Base-by-base conservation (phyloP, 306 rosid species). In the Gastrolobium bilobum region DNA sequence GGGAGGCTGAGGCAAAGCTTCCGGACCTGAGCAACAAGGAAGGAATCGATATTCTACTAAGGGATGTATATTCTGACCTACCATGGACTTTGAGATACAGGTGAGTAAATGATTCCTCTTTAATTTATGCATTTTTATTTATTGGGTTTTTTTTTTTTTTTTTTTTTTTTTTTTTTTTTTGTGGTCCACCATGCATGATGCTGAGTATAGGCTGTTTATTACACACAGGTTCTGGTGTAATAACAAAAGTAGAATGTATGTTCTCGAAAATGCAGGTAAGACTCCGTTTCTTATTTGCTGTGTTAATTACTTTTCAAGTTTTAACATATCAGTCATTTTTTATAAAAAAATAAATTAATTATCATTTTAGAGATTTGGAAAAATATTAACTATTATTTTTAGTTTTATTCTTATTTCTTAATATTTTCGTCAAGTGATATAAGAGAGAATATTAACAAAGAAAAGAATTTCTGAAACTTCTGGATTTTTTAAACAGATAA, bases 181-280 rank as follows among this genome's bases (percentile, higher is more conserved):
- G n/a, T 47, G 4, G 0, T 3, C 14, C 69, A 20, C 39, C 14
- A 26, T 14, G 64, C 14, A 26, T 14, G 64, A 8, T 64, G 11
- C 9, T 65, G 3, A 59, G n/a, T 6, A 20, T 54, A n/a, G 3
- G 10, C 3, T 63, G 9, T 52, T 80, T 29, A 64, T 38, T 56
- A 3, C 63, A 3, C 63, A 40, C 78, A 93, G 95, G 83, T 91
- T 79, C 35, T 93, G 97, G 95, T 37, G 20, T 5, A 93, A 93
- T 78, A 82, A 84, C 82, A 80, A 64, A 13, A 83, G 93, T 68
- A 79, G 93, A 72, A 90, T 93, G 94, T 90, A 93, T 79, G 71
- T 93, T 14, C 86, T 93, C 0, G 92, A 93, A 43, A 76, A 84
- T 64, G 52, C 90, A 78, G 92, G 97, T 91, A 73, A 52, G 68